A percentile compares a stretch with the other conserved stretches of the same genome.
phyloP scores from a whole-genome alignment of 176 grass and related monocot genomes.

The Oryza longistaminata region DNA sequence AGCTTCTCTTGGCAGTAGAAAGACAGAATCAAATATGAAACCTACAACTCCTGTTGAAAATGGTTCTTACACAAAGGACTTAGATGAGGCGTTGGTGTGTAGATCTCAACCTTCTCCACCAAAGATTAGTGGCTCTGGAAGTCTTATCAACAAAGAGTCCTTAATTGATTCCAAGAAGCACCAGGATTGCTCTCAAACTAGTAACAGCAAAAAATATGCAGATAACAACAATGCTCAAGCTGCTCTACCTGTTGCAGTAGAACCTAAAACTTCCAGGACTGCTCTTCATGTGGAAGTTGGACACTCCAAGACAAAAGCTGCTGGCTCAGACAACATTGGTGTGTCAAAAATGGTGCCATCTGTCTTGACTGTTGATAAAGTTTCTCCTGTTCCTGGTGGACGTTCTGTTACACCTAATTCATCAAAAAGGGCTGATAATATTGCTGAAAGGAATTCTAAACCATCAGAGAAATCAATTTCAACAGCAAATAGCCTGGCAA shows the following conservation, averaged over 20 bases:
- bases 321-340: constrained; percentile 7
- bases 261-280: constrained; percentile 23
- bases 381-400: constrained; percentile 35
- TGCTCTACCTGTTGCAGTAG: constrained; percentile 27
- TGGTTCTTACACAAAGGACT: constrained; percentile 16
- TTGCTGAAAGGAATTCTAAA: constrained; percentile 34
- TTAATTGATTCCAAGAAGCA: constrained; percentile 33
- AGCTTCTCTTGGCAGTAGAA: constrained; percentile 9
- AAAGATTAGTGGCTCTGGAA: constrained; percentile 6
- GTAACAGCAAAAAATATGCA: constrained; percentile 4
- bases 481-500: constrained; percentile 48
- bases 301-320: constrained; percentile 37
- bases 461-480: constrained; percentile 42
- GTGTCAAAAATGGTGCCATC: constrained; percentile 42
- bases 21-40: constrained; percentile 35
- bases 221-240: constrained; percentile 25
- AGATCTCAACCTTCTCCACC: constrained; percentile 38
- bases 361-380: constrained; percentile 36
- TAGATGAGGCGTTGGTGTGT: background rate
- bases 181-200: constrained; percentile 28
- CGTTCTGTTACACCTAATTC: constrained; percentile 30
- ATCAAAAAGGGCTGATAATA: constrained; percentile 42
- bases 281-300: constrained; percentile 37
- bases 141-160: constrained; percentile 18
- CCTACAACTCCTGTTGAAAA: constrained; percentile 40